Evolutionary conservation across 2,329 filamentous ascomycete species (phyloP), one percentile per base, ranked within the genome.

Genomic region (Diaporthe velutina): DNA sequence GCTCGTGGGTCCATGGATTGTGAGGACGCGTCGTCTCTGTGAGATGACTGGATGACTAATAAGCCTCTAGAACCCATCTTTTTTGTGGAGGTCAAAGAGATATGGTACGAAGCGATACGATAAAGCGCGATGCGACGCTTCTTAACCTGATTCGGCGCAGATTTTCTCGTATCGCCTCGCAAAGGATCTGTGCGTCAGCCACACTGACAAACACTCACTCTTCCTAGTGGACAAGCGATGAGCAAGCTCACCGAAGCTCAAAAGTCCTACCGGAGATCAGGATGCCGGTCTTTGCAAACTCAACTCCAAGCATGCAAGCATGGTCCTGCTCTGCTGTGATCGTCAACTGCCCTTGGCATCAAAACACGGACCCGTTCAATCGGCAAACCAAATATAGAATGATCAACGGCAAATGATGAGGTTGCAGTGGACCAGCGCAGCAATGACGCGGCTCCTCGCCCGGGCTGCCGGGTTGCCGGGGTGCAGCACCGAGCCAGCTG

Each of bases 31-130:
- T 67, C 64, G 64, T 52, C 54, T 10, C 22, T 33, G 35, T 55
- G 35, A 9, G 55, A 61, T 55, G 30, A 52, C 15, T 7, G n/a
- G 48, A 61, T 74, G 67, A 71, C 67, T 74, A 71, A 74, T 74
- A 71, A 74, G 73, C 71, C 50, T 28, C 22, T 64, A 54, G 33
- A 40, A 7, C 61, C 40, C 38, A 33, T n/a, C 42, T 4, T 55
- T 40, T 60, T 52, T 58, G 52, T 67, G 71, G 55, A 73, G 71
- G 71, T 70, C 60, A 22, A 25, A 9, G 15, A 67, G 64, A 52
- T 52, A 38, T 22, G 64, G 45, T 19, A 67, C 30, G 45, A 67
- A 4, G 45, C 45, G 42, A 67, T 67, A 67, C 64, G 64, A 68
- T 68, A 54, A 68, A 52, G 64, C 64, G 48, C 64, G 64, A 67